phyloP scores from a whole-genome alignment of 78 protist species.

The Tieghemostelium lacteum region DNA sequence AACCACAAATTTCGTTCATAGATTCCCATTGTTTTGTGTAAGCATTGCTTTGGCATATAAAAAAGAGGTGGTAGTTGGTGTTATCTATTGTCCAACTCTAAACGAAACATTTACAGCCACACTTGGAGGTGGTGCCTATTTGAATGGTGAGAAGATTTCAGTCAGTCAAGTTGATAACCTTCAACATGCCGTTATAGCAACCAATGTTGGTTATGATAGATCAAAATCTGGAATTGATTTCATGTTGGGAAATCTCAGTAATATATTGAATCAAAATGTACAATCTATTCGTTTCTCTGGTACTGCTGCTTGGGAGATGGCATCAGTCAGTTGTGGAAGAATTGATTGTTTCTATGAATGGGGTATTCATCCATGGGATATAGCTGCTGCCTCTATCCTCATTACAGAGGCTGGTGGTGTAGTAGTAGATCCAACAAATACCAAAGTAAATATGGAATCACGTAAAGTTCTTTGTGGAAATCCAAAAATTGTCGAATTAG shows the following conservation, averaged over 20 bases:
- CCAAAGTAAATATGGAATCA: constrained; percentile 41
- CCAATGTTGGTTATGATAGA: constrained; percentile 79
- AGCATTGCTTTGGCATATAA: constrained; percentile 73
- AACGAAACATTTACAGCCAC: constrained; percentile 83
- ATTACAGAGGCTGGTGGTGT: constrained; percentile 91
- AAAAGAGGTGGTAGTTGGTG: constrained; percentile 62
- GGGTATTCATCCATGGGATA: constrained; percentile 94
- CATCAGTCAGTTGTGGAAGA: constrained; percentile 86
- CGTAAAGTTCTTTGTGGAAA: constrained; percentile 64
- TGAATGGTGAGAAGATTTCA: constrained; percentile 60
- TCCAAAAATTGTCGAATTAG: constrained; percentile 21
- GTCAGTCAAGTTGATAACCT: constrained; percentile 25
- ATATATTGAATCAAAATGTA: constrained; percentile 66
- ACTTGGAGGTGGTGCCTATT: constrained; percentile 70
- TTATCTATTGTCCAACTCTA: constrained; percentile 71
- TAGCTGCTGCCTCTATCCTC: constrained; percentile 85
- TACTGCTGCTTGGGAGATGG: constrained; percentile 84
- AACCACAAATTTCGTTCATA: constrained; percentile 91
- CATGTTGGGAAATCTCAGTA: constrained; percentile 64
- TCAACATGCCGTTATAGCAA: constrained; percentile 57
- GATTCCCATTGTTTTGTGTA: constrained; percentile 80
- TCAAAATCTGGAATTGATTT: constrained; percentile 51
- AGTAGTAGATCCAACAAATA: constrained; percentile 62
- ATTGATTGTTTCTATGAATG: constrained; percentile 68
- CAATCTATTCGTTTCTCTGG: constrained; percentile 83